Evolutionary conservation across 108 stramenopile genomes (phyloP).

Genomic region (Seminavis robusta): DNA sequence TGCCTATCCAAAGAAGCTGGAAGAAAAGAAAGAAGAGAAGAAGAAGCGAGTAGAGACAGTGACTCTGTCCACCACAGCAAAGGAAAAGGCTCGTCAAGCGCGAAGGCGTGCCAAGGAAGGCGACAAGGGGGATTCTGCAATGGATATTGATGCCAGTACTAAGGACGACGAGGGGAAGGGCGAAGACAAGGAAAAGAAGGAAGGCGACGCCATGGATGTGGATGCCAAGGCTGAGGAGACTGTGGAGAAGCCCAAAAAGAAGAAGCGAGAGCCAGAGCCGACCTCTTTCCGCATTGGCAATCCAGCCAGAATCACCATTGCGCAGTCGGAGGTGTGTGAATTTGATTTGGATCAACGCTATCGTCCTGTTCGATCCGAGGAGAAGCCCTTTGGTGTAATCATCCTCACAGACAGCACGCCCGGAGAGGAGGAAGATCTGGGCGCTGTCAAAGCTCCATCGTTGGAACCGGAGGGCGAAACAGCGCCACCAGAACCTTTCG

Average conservation of each 20-base stretch:
- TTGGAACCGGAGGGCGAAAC: constrained; percentile 83
- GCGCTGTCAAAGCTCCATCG: constrained; percentile 71
- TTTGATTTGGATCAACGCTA: constrained; percentile 83
- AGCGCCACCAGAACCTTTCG: constrained; percentile 83
- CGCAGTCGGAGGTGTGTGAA: constrained; percentile 65
- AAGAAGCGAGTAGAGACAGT: constrained; percentile 98
- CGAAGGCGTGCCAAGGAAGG: constrained; percentile 83
- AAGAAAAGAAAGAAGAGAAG: constrained; percentile 98
- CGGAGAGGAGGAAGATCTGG: constrained; percentile 82
- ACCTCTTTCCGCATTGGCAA: constrained; percentile 71
- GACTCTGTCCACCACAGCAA: constrained; percentile 95
- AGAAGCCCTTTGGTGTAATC: constrained; percentile 78
- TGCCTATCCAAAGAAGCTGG: constrained; percentile 94
- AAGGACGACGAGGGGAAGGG: constrained; percentile 43
- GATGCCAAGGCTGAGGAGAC: constrained; percentile 51
- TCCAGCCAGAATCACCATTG: constrained; percentile 79
- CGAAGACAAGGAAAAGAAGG: constrained; percentile 42
- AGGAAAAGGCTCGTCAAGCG: constrained; percentile 92
- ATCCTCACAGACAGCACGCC: constrained; percentile 85
- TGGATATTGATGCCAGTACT: constrained; percentile 88
- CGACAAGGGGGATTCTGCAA: constrained; percentile 31
- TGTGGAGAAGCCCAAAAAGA: constrained; percentile 71
- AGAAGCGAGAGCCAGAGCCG: constrained; percentile 85
- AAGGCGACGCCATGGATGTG: constrained; percentile 59
- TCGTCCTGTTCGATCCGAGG: constrained; percentile 75